Evolutionary conservation across 306 rosid species (phyloP), one percentile per base, ranked within the genome.

Genomic region (Pachyrhizus erosus): DNA sequence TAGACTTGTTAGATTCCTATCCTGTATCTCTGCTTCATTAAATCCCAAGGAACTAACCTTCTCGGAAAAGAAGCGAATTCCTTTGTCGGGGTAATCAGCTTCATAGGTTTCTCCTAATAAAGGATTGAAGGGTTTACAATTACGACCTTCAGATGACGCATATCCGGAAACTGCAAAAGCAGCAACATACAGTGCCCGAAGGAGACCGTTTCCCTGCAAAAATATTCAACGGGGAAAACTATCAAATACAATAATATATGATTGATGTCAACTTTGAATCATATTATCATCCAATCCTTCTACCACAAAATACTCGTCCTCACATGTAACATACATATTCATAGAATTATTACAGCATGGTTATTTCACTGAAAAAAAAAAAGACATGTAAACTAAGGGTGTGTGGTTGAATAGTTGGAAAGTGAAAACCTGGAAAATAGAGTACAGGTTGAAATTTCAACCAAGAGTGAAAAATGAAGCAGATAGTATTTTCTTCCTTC

Each of bases 101-200:
- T 96, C 99, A 67, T 92, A 96, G 62, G 99, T 96, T 93, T 96
- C 99, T 52, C 99, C 99, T 62, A 96, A 87, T 89, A 96, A 87
- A 66, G 99, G 99, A 82, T 96, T 96, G 80, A 96, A 96, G 39
- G 99, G 99, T 88, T 96, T 96, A 84, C 99, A 96, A 61, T 91
- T 91, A 71, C 99, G 93, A 61, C 97, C 98, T 91, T 93, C 97
- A 34, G 96, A 92, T 34, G 99, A 96, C 40, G 98, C 98, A 87
- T 96, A 96, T 57, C 96, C 99, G 49, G 99, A 96, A 78, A 93
- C 92, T 6, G 99, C 99, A 89, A 96, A 96, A 65, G 99, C 97
- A 73, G 99, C 98, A 83, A 96, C 99, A 81, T 96, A 87, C 57
- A 96, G 86, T 71, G 81, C 81, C 78, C 99, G 91, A 45, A 86